Base-by-base conservation (phyloP, 2,329 filamentous ascomycete species). In the Cladorrhinum sp. region DNA sequence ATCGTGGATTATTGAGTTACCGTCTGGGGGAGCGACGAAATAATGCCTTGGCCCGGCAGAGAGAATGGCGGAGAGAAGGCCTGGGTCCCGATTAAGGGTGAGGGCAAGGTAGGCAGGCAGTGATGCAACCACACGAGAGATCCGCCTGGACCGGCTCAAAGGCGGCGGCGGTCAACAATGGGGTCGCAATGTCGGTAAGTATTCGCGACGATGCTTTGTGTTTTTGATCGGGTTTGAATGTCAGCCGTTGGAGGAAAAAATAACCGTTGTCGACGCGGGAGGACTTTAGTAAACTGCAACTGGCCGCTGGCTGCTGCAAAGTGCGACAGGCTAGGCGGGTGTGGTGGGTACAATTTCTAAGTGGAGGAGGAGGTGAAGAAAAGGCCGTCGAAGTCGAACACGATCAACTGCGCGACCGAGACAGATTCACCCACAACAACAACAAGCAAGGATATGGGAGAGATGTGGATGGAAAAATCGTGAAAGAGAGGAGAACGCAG, bases 71-170 rank as follows among this genome's bases (percentile, higher is more conserved):
- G 33, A 36, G 14, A 57, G 54, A 39, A 18, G 16, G 36, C 21
- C 54, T 49, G 49, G 54, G 54, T 26, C 54, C 54, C 36, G 23
- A 57, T 30, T 57, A 36, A 57, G 54, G 46, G 26, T 36, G 46
- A 24, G 42, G 42, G 42, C n/a, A 46, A 46, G 42, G 42, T 18
- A 46, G 16, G 42, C 42, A 46, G 39, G 54, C 49, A 57, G 54
- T 36, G 54, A 57, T 57, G 54, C 54, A 57, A 49, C 36, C 26
- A 57, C 54, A 57, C 54, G 46, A 57, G 14, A 57, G 39, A 57
- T 36, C 54, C 39, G 54, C 39, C 26, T 20, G 39, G 54, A n/a
- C 54, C 39, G 23, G 33, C 54, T 57, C 36, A 23, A 42, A 46
- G 42, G 18, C 42, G 42, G 42, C 42, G 42, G 16, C 10, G 42